These are phyloP conservation scores for Chrysochromulina parva DNA, from an alignment of 78 protist species.

Conservation along the genomic window DNA sequence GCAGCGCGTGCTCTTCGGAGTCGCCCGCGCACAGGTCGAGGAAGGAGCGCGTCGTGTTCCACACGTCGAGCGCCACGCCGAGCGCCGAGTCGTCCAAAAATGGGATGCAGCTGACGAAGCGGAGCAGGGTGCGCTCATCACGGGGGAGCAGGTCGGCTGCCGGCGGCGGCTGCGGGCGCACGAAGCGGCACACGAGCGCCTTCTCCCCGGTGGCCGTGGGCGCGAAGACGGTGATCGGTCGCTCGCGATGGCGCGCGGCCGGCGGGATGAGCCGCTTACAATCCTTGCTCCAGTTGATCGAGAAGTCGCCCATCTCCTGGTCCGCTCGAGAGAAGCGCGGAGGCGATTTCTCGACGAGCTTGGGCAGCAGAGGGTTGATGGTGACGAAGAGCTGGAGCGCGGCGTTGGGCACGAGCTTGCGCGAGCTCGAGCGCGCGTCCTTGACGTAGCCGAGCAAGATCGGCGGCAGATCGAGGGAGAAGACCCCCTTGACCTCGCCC, in stretches of 20 bases:
- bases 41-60: neutral
- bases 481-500: neutral
- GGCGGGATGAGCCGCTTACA: no score
- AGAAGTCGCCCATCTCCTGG: neutral
- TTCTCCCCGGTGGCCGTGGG: neutral
- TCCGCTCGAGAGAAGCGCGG: neutral
- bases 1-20: neutral
- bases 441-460: neutral
- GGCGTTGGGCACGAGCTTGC: neutral
- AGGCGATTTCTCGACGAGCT: neutral
- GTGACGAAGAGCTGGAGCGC: neutral
- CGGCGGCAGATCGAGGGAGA: neutral
- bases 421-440: neutral
- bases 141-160: no score
- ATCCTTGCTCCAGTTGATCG: neutral
- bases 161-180: neutral
- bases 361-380: neutral
- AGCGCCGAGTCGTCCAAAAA: neutral
- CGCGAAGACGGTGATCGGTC: neutral
- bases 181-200: neutral
- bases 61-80: neutral
- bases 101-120: neutral
- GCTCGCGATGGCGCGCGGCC: neutral
- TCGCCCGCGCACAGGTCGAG: neutral
- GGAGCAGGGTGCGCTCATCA: neutral